These are phyloP conservation scores for Plantago lanceolata DNA, from an alignment of 305 asterid genomes.

Conservation along the genomic window DNA sequence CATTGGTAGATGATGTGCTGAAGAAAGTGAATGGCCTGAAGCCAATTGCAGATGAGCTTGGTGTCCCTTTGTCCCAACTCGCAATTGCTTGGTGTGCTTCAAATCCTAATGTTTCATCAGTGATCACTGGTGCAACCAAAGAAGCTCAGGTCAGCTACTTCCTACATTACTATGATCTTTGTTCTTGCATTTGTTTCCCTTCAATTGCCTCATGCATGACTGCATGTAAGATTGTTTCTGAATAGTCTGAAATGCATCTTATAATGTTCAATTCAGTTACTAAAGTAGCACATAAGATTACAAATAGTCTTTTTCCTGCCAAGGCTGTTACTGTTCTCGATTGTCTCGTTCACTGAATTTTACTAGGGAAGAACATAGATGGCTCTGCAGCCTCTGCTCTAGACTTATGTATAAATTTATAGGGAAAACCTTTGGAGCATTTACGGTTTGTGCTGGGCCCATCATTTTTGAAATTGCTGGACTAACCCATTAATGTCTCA, in stretches of 20 bases:
- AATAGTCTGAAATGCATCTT: background rate
- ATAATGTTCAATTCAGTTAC: background rate
- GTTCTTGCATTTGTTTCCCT: slow-evolving; percentile 12
- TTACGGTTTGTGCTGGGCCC: too few species aligned
- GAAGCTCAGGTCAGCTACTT: slow-evolving; percentile 66
- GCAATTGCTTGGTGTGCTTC: slow-evolving; percentile 99
- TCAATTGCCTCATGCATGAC: background rate
- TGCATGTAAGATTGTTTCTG: background rate
- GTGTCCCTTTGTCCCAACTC: slow-evolving; percentile 82
- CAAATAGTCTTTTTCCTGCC: too few species aligned
- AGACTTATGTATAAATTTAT: too few species aligned
- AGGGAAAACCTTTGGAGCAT: background rate
- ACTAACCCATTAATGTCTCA: too few species aligned
- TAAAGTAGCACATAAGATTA: background rate
- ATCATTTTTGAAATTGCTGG: too few species aligned
- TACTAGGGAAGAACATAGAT: background rate
- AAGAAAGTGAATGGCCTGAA: slow-evolving; percentile 68
- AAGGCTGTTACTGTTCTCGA: too few species aligned
- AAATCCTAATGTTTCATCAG: slow-evolving; percentile 88
- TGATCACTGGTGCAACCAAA: slow-evolving; percentile 98
- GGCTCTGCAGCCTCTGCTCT: background rate
- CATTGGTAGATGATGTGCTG: slow-evolving; percentile 85
- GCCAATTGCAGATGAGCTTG: slow-evolving; percentile 87
- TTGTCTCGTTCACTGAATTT: background rate
- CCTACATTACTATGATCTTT: background rate